phyloP scores from a whole-genome alignment of 2,329 filamentous ascomycete genomes.

The Penicillium sp. region DNA sequence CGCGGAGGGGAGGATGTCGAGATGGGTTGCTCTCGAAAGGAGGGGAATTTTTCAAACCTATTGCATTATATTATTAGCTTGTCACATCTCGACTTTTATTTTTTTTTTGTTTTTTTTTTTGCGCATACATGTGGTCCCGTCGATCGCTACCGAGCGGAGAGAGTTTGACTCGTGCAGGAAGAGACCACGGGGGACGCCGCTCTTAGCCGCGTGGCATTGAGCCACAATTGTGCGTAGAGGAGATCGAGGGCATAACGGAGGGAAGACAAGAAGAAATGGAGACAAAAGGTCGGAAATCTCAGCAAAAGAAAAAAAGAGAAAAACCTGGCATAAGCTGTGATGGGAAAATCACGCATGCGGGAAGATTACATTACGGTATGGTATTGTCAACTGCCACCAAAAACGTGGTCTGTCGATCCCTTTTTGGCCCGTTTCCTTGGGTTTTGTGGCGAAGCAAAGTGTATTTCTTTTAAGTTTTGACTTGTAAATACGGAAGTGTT shows the following conservation, averaged over 20 bases:
- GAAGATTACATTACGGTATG: constrained; percentile 12
- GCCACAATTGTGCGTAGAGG: constrained; percentile 3
- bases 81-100: not conserved
- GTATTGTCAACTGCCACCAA: constrained; percentile 17
- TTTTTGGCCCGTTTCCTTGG: not conserved
- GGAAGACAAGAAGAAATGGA: not conserved
- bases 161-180: constrained; percentile 10
- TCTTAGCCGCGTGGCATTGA: constrained; percentile 23
- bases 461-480: not conserved
- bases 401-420: constrained; percentile 15
- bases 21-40: constrained; percentile 11
- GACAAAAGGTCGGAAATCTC: not conserved
- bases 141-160: constrained; percentile 20
- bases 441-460: constrained; percentile 5
- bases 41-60: constrained; percentile 21
- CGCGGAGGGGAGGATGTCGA: constrained; percentile 3
- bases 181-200: constrained; percentile 9
- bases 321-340: not conserved
- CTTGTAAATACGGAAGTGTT: not conserved
- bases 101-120: not conserved
- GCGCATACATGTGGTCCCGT: constrained; percentile 21
- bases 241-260: constrained; percentile 5
- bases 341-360: constrained; percentile 13
- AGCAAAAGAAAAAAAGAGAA: not conserved
- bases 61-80: constrained; percentile 6